phyloP scores from a whole-genome alignment of 148 eudicot genomes.

The Rhododendron kiyosumense region DNA sequence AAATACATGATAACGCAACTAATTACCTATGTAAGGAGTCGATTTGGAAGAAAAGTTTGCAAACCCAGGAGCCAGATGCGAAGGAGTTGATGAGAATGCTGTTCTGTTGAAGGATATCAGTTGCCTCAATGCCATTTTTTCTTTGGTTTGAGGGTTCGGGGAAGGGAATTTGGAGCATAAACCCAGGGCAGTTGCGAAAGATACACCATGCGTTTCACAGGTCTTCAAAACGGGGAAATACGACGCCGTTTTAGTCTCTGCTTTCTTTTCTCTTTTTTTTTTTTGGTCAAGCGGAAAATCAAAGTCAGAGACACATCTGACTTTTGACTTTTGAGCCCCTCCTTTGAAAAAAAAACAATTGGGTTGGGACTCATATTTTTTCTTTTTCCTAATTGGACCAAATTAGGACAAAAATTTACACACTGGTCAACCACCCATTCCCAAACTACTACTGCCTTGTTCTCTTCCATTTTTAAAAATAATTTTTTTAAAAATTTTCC shows the following conservation, averaged over 20 bases:
- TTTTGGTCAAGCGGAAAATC: too few relatives aligned
- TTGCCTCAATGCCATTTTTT: slow-evolving; percentile 33
- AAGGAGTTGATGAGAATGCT: slow-evolving; percentile 1
- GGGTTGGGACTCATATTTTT: too few relatives aligned
- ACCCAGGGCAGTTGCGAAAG: neutral
- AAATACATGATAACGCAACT: neutral
- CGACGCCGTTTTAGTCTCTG: neutral
- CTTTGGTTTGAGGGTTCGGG: neutral
- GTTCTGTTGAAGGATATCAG: slow-evolving; percentile 6
- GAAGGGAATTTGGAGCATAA: neutral
- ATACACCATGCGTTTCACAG: neutral
- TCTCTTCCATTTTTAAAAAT: too few relatives aligned
- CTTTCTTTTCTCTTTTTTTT: too few relatives aligned
- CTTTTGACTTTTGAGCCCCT: too few relatives aligned
- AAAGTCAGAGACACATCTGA: too few relatives aligned
- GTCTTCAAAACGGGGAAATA: neutral
- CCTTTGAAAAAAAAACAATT: too few relatives aligned
- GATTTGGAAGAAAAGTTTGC: slow-evolving; percentile 33
- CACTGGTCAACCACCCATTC: too few relatives aligned
- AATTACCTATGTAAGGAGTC: slow-evolving; percentile 22
- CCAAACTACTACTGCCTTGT: too few relatives aligned
- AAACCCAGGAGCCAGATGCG: slow-evolving; percentile 9
- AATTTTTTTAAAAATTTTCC: too few relatives aligned
- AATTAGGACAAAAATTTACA: too few relatives aligned
- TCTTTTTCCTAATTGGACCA: too few relatives aligned